Base-by-base conservation (phyloP, 371 early-diverging fungal genomes). In the Mortierella polycephala region DNA sequence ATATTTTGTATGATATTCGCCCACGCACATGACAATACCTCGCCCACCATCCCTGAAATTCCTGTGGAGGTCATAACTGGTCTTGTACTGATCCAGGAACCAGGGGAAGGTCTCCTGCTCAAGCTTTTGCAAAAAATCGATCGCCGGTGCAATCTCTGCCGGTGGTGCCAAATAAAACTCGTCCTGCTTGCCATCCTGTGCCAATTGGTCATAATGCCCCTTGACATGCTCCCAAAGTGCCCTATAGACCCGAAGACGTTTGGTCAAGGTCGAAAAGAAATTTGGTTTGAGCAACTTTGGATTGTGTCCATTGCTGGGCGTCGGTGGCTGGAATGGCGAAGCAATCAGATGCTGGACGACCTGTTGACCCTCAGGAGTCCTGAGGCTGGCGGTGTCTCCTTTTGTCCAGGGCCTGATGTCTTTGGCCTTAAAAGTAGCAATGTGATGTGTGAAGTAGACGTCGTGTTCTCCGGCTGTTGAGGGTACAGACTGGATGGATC, bases 11-110 rank as follows among this genome's bases (percentile, higher is more conserved):
- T 93, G 92, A 52, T 75, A 54, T 40, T 89, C 83, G 45, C 93
- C 93, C 1, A 89, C 86, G 42, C 90, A 88, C 67, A 94, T 86
- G 16, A 94, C 92, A 62, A 93, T 88, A 3, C 94, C 94, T 50
- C 83, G 62, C 0, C 87, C 87, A 7, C 73, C 69, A 23, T 59
- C 40, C 40, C 64, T 66, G 41, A 63, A 50, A 11, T 55, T 56
- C 13, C 47, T 23, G 20, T 52, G 58, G 42, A 79, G 69, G 21
- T 69, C 63, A 20, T 60, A 79, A 39, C 46, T 69, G 14, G 65
- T 65, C 44, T 64, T 64, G 52, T 64, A 60, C 37, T 58, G 60
- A 10, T 55, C 62, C 23, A 42, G 14, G 46, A 79, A 58, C 79
- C 79, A 79, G 14, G 79, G 79, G 37, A 72, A 72, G 16, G 60